Base-by-base conservation (phyloP, 768 basidiomycete species). In the Suillus subaureus region DNA sequence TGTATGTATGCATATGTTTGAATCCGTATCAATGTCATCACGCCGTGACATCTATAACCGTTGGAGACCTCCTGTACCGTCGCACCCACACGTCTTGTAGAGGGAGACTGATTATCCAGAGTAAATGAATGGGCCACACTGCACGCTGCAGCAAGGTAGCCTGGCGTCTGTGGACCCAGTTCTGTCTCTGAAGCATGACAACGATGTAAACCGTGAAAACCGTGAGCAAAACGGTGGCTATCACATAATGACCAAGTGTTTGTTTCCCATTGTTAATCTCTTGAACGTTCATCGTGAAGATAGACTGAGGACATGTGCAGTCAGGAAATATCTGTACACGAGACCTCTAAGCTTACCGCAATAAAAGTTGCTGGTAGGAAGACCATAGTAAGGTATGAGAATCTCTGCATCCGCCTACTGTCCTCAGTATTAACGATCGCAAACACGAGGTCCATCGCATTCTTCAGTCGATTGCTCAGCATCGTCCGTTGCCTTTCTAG, bases 331-430 rank as follows among this genome's bases (percentile, higher is more conserved):
- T 43, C 7, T 43, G 42, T 0, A 43, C 42, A 21, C 8, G 21
- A 18, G 8, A 43, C 18, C 7, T 43, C 18, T 26, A 16, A 16
- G 15, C 51, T 51, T 51, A 63, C 62, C 4, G 45, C 62, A 6
- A 23, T 55, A 61, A 86, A 84, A 6, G 79, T 78, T 3, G 83
- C 79, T 0, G 85, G 85, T 16, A 86, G 76, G 71, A 86, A 87
- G 33, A 84, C 70, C 83, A 85, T 85, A 0, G 84, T 84, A 4
- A 87, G 72, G 64, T 83, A 84, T 0, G 83, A 76, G 28, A 86
- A 33, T 18, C 33, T 39, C 28, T 26, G 72, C 82, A 84, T 84
- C n/a, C 76, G 78, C 64, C 74, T 77, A 72, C 82, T 84, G 66
- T 87, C 85, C 16, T 71, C 73, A 54, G 85, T 83, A 63, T 83